Evolutionary conservation across 768 basidiomycete species (phyloP).

Genomic region (Lentinula aciculospora): DNA sequence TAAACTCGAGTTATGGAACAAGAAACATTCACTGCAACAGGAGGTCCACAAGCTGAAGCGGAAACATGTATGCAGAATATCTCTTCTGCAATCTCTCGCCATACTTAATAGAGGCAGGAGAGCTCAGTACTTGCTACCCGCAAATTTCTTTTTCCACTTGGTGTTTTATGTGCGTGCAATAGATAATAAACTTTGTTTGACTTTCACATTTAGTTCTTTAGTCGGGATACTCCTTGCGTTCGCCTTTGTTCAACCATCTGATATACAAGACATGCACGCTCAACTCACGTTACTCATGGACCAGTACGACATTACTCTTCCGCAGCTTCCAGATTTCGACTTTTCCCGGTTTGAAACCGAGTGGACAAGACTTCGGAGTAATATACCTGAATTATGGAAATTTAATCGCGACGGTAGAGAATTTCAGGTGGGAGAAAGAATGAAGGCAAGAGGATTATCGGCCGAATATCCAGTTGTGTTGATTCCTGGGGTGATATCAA

Average conservation of each 20-base stretch:
- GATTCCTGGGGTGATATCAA: slow-evolving; percentile 89
- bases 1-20: slow-evolving; percentile 1
- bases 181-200: background rate
- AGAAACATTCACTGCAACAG: slow-evolving; percentile 1
- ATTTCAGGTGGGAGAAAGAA: slow-evolving; percentile 68
- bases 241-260: slow-evolving; percentile 58
- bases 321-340: slow-evolving; percentile 59
- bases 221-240: slow-evolving; percentile 66
- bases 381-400: slow-evolving; percentile 79
- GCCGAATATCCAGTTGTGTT: slow-evolving; percentile 78
- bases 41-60: slow-evolving; percentile 5
- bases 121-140: slow-evolving; percentile 17
- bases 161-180: slow-evolving; percentile 51
- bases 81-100: background rate
- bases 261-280: slow-evolving; percentile 63
- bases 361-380: slow-evolving; percentile 61
- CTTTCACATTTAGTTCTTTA: slow-evolving; percentile 19
- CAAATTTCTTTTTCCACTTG: slow-evolving; percentile 67
- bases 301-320: slow-evolving; percentile 64
- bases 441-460: slow-evolving; percentile 56
- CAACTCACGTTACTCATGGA: slow-evolving; percentile 62
- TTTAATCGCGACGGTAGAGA: slow-evolving; percentile 76
- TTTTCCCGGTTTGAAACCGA: slow-evolving; percentile 65
- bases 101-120: background rate
- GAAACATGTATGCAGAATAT: background rate